Evolutionary conservation across 768 basidiomycete genomes (phyloP).

Genomic region (Leccinum sublutescens): DNA sequence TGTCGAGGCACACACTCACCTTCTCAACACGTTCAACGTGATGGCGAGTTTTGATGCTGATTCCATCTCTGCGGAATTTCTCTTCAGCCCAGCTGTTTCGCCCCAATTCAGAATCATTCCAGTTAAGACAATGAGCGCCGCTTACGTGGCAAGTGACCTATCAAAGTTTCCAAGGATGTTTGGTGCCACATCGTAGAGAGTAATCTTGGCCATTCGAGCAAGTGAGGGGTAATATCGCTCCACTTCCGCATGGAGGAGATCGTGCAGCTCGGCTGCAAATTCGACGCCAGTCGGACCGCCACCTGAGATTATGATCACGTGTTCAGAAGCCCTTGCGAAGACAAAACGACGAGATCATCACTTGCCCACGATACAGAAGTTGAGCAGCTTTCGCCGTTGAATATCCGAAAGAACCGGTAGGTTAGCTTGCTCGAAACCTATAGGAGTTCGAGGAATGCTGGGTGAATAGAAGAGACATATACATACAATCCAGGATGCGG

Average conservation of each 20-base stretch:
- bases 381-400: conserved; percentile 71
- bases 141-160: conserved; percentile 55
- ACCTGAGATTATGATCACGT: conserved; percentile 37
- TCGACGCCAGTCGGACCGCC: conserved; percentile 80
- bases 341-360: conserved; percentile 3
- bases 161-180: conserved; percentile 77
- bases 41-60: conserved; percentile 67
- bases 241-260: conserved; percentile 70
- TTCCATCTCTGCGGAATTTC: conserved; percentile 72
- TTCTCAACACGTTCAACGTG: conserved; percentile 69
- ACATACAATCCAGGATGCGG: conserved; percentile 69
- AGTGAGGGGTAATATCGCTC: conserved; percentile 59
- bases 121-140: conserved; percentile 10
- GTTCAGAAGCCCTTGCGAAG: conserved; percentile 5
- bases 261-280: conserved; percentile 80
- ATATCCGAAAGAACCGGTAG: conserved; percentile 75
- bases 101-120: not conserved
- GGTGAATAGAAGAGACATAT: not conserved
- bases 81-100: conserved; percentile 59
- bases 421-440: conserved; percentile 83
- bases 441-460: not conserved
- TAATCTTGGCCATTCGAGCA: conserved; percentile 63
- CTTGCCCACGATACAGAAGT: conserved; percentile 85
- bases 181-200: conserved; percentile 80
- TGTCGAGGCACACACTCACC: conserved; percentile 33